Conservation (phyloP, 495 filamentous ascomycete species). For the Durotheca rogersii region DNA sequence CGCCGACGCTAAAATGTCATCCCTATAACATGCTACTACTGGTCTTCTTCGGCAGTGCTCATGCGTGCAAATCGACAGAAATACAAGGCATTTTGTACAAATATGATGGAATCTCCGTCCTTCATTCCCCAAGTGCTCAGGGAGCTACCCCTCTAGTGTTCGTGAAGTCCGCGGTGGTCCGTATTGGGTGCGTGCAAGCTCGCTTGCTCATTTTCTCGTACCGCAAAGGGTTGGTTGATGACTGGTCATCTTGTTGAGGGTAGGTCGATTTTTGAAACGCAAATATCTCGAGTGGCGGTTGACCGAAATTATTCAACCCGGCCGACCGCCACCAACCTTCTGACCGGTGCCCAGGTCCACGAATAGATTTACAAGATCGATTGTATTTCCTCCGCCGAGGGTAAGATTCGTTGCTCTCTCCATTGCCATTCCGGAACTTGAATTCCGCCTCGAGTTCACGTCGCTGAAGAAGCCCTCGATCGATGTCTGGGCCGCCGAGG, state of each 20-base stretch:
- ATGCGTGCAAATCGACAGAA: constrained; percentile 26
- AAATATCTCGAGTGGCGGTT: not conserved
- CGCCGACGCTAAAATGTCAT: constrained; percentile 30
- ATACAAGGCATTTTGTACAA: constrained; percentile 18
- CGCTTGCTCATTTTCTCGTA: constrained; percentile 14
- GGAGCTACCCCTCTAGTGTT: constrained; percentile 9
- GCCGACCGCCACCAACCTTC: constrained; percentile 29
- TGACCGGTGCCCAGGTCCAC: constrained; percentile 41
- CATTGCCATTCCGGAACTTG: constrained; percentile 19
- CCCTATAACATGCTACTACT: constrained; percentile 27
- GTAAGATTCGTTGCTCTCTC: constrained; percentile 45
- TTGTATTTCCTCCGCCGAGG: constrained; percentile 43
- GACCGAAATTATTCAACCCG: not conserved
- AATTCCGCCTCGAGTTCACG: constrained; percentile 29
- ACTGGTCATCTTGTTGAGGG: too few relatives aligned
- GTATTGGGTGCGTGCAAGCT: constrained; percentile 12
- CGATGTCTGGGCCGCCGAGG: constrained; percentile 56
- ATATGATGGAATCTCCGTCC: constrained; percentile 7
- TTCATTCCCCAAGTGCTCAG: constrained; percentile 10
- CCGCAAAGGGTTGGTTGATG: not conserved
- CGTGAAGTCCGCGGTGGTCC: constrained; percentile 3
- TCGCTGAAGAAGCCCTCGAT: constrained; percentile 57
- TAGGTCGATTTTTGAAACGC: constrained; percentile 3
- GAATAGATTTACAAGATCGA: constrained; percentile 48
- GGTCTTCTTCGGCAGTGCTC: constrained; percentile 17